A percentile compares a stretch with the other conserved stretches of the same genome.
Evolutionary conservation across 257 asterid genomes (phyloP).

Genomic region (Dorcoceras hygrometricum): DNA sequence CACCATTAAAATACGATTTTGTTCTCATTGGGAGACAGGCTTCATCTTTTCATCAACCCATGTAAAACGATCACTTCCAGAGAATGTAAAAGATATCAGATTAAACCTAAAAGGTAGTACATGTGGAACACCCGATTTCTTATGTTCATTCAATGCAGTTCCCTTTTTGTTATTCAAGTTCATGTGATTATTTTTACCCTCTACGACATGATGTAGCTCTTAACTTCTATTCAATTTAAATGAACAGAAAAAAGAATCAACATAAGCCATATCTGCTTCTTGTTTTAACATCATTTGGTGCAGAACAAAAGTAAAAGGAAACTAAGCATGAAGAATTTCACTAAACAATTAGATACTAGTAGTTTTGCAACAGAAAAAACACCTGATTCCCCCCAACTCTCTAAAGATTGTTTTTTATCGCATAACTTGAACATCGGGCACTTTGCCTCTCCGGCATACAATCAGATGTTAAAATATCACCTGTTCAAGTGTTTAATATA

Average conservation of each 20-base stretch:
- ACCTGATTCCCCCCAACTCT: too few relatives aligned
- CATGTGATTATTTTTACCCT: neutral
- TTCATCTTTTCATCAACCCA: neutral
- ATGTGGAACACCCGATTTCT: neutral
- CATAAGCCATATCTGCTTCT: neutral
- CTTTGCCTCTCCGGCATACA: too few relatives aligned
- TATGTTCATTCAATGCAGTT: neutral
- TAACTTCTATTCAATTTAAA: neutral
- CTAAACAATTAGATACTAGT: neutral
- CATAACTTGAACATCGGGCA: neutral
- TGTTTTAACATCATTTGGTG: neutral
- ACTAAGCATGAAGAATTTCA: neutral
- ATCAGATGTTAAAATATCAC: too few relatives aligned
- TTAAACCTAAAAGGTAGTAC: neutral
- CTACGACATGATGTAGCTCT: neutral
- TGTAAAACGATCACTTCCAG: too few relatives aligned
- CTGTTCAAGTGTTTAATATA: too few relatives aligned
- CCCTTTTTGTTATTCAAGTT: neutral
- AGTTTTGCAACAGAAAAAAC: too few relatives aligned
- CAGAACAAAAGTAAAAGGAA: neutral
- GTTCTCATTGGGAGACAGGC: neutral
- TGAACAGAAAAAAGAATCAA: neutral
- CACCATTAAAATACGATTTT: too few relatives aligned
- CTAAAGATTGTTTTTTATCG: neutral
- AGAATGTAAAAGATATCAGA: neutral